phyloP scores from a whole-genome alignment of 169 alveolate genomes.

The Cyclospora cayetanensis region DNA sequence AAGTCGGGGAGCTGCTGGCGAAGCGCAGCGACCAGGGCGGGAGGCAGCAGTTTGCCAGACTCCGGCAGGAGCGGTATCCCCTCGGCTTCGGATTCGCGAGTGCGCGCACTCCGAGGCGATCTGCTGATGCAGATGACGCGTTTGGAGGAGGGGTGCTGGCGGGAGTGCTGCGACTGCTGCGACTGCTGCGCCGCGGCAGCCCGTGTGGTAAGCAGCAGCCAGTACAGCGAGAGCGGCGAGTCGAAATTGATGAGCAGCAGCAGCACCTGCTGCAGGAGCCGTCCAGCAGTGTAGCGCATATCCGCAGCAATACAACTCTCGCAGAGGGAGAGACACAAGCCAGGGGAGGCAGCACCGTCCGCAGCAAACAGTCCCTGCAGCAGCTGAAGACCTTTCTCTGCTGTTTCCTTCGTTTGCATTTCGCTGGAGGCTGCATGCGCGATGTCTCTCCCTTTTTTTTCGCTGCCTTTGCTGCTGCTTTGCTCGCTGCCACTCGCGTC shows the following conservation, averaged over 20 bases:
- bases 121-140: not conserved
- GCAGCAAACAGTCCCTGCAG: slow-evolving; percentile 37
- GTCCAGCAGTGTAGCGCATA: slow-evolving; percentile 63
- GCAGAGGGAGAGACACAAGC: slow-evolving; percentile 48
- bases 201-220: slow-evolving; percentile 53
- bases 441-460: not conserved
- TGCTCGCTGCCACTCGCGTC: not conserved
- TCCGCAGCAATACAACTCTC: slow-evolving; percentile 66
- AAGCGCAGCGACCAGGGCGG: slow-evolving; percentile 37
- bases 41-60: slow-evolving; percentile 23
- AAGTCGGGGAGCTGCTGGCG: slow-evolving; percentile 23
- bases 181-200: slow-evolving; percentile 38
- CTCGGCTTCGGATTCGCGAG: not conserved
- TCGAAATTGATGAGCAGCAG: slow-evolving; percentile 59
- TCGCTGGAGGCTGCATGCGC: not conserved
- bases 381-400: not conserved
- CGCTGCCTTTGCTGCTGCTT: not conserved
- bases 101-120: slow-evolving; percentile 5
- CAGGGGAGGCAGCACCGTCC: slow-evolving; percentile 13
- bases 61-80: slow-evolving; percentile 51
- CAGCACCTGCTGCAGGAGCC: slow-evolving; percentile 60
- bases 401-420: not conserved
- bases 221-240: slow-evolving; percentile 58
- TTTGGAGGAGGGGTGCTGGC: not conserved
- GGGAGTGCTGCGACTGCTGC: slow-evolving; percentile 23